Conservation (phyloP, 2,329 filamentous ascomycete species). For the Pseudofabraea citricarpa region DNA sequence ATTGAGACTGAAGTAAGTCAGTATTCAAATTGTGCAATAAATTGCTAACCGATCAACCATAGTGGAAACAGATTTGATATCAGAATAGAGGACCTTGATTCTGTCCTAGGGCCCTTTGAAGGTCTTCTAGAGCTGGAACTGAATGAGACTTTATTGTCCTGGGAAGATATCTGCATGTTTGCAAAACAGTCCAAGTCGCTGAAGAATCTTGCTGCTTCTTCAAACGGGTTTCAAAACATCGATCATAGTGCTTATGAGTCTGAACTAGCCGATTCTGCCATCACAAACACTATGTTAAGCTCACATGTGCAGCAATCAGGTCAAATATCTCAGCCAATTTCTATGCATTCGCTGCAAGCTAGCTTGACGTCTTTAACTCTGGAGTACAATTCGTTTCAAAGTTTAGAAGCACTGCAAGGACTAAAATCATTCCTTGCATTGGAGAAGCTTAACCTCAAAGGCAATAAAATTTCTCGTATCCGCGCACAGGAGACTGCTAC, state of each 20-base stretch:
- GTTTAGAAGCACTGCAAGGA: conserved; percentile 50
- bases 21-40: background rate
- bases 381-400: conserved; percentile 66
- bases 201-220: conserved; percentile 43
- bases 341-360: conserved; percentile 28
- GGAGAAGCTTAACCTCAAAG: conserved; percentile 66
- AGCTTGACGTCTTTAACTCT: conserved; percentile 58
- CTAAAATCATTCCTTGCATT: conserved; percentile 48
- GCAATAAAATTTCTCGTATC: conserved; percentile 69
- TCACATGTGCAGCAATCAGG: too few species aligned
- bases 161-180: conserved; percentile 57
- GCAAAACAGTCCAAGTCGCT: conserved; percentile 49
- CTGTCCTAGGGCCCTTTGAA: conserved; percentile 38
- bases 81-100: conserved; percentile 33
- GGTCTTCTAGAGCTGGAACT: conserved; percentile 57
- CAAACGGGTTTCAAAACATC: background rate
- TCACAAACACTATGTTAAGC: background rate
- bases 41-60: too few species aligned
- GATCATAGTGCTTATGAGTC: background rate
- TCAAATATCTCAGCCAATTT: background rate
- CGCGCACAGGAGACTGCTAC: background rate
- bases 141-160: conserved; percentile 62
- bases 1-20: conserved; percentile 67
- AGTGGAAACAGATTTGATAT: conserved; percentile 76
- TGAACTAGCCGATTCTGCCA: background rate